Base-by-base conservation (phyloP, 2,329 filamentous ascomycete species). In the Hirsutella minnesotensis region DNA sequence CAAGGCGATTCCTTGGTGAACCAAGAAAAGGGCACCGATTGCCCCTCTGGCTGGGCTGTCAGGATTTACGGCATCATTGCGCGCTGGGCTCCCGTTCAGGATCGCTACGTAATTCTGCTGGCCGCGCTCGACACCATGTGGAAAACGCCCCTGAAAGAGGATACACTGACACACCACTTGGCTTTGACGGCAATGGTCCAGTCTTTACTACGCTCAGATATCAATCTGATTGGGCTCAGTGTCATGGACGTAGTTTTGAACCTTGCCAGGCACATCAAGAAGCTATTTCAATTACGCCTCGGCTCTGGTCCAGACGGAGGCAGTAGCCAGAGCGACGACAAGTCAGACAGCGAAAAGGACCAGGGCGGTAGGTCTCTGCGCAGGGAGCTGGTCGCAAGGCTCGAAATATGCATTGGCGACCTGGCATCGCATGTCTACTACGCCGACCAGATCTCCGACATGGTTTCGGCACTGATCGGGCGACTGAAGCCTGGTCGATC, bases 341-440 rank as follows among this genome's bases (percentile, higher is more conserved):
- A 59, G 40, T 56, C 53, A 9, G 57, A 62, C 3, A 53, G 46
- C 13, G 55, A 56, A 33, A 49, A 52, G 7, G 63, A 62, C 22
- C 60, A 62, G 16, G 54, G 47, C 38, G 49, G 50, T 43, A 57
- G 51, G 43, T 47, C 59, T 10, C 73, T 82, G 44, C 73, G 81
- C 40, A 71, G 72, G 48, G 73, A 81, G 50, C 69, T 95, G 15
- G 66, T 95, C 22, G 62, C 69, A 29, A 76, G 81, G 27, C 72
- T 96, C 15, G 82, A 92, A 58, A 73, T 77, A 51, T 94, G 86
- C 62, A 88, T 95, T 47, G 87, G 87, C n/a, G 79, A 89, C 57
- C 69, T 98, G 22, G 88, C 89, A 3, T 95, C 86, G 1, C 92
- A 98, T 56, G 81, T 95, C 27, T 98, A 98, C 67, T 98, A 98